These are phyloP conservation scores for Lipomyces lipofer DNA, from an alignment of 805 yeast species.

Conservation along the genomic window DNA sequence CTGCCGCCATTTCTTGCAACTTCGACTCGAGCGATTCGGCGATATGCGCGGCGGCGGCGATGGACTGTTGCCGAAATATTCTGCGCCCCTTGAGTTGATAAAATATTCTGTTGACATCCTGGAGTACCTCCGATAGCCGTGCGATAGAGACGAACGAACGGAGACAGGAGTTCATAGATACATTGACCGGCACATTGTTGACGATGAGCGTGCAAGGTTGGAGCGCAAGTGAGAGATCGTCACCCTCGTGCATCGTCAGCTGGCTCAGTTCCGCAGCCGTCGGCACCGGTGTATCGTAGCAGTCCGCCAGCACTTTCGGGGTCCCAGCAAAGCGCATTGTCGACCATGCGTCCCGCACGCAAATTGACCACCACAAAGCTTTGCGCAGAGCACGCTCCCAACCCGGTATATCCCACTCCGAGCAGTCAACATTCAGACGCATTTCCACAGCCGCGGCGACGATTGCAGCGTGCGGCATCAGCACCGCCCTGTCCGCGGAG, in stretches of 20 bases:
- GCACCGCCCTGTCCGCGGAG: slow-evolving; percentile 15
- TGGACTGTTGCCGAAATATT: neutral
- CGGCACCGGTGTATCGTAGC: slow-evolving; percentile 13
- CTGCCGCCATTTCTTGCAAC: slow-evolving; percentile 5
- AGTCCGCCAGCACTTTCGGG: slow-evolving; percentile 17
- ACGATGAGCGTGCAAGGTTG: neutral
- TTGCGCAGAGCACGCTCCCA: slow-evolving; percentile 91
- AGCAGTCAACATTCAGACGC: slow-evolving; percentile 85
- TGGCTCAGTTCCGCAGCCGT: slow-evolving; percentile 10
- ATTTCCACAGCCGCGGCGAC: slow-evolving; percentile 84
- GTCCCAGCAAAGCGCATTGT: slow-evolving; percentile 15
- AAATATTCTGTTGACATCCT: slow-evolving; percentile 13
- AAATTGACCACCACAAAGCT: slow-evolving; percentile 91
- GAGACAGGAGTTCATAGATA: slow-evolving; percentile 2
- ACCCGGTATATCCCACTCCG: slow-evolving; percentile 84
- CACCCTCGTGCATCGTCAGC: slow-evolving; percentile 4
- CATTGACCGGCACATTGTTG: neutral
- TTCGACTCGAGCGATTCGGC: slow-evolving; percentile 11
- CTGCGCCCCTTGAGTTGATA: slow-evolving; percentile 5
- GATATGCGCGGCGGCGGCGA: slow-evolving; percentile 7
- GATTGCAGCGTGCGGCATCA: slow-evolving; percentile 42
- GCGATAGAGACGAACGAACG: slow-evolving; percentile 11
- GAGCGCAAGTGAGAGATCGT: neutral
- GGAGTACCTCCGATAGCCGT: slow-evolving; percentile 8
- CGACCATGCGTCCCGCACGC: slow-evolving; percentile 83